Conservation (phyloP, 805 yeast species). For the Saturnispora kantuleensis region DNA sequence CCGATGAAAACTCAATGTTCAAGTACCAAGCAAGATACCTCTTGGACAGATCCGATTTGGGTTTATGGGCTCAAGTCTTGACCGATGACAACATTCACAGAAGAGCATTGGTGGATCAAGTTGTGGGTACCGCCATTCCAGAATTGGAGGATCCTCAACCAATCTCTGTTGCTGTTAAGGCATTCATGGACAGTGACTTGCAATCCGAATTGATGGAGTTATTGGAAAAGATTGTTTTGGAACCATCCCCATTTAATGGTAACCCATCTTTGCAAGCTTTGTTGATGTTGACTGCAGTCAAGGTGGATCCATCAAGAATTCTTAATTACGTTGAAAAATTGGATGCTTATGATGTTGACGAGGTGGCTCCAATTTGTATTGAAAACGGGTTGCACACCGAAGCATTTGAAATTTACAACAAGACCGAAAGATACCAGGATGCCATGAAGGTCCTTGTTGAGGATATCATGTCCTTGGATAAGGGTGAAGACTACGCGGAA, state of each 20-base stretch:
- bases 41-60: slow-evolving; percentile 75
- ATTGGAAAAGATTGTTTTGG: slow-evolving; percentile 89
- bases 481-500: slow-evolving; percentile 91
- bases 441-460: slow-evolving; percentile 90
- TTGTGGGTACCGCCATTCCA: slow-evolving; percentile 92
- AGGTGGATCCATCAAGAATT: slow-evolving; percentile 86
- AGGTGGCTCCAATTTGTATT: slow-evolving; percentile 85
- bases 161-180: slow-evolving; percentile 84
- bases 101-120: slow-evolving; percentile 86
- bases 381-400: slow-evolving; percentile 87
- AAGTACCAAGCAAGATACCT: slow-evolving; percentile 98
- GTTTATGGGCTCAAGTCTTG: slow-evolving; percentile 75
- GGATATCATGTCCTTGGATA: slow-evolving; percentile 85
- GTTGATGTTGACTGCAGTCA: slow-evolving; percentile 86
- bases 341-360: slow-evolving; percentile 85
- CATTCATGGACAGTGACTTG: slow-evolving; percentile 90
- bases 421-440: slow-evolving; percentile 62
- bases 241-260: slow-evolving; percentile 94
- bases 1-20: slow-evolving; percentile 96
- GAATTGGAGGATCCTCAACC: slow-evolving; percentile 91
- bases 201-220: slow-evolving; percentile 90
- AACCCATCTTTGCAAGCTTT: slow-evolving; percentile 92
- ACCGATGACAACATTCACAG: slow-evolving; percentile 71
- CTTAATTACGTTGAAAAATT: slow-evolving; percentile 75
- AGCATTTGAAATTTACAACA: slow-evolving; percentile 86